Conservation (phyloP, 2,329 filamentous ascomycete species). For the Tolypocladium tropicale region DNA sequence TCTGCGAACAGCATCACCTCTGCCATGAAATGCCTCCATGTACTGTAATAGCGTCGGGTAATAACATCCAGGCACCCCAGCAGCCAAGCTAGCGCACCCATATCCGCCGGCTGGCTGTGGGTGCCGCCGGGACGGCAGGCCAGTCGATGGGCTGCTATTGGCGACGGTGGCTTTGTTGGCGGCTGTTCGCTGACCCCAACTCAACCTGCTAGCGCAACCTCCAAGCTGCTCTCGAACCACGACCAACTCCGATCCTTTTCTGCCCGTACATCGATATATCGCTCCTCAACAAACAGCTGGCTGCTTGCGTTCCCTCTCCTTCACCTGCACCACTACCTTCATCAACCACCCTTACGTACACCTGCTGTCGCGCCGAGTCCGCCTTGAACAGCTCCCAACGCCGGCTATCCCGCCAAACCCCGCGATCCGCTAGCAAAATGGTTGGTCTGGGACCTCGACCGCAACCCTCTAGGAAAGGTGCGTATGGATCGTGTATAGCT, state of each 20-base stretch:
- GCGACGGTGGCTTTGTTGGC: not conserved
- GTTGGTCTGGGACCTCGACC: slow-evolving; percentile 40
- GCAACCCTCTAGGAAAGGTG: slow-evolving; percentile 55
- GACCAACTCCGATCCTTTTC: not conserved
- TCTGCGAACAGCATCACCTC: too few species aligned
- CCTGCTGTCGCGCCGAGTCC: not conserved
- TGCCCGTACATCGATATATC: not conserved
- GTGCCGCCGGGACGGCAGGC: not conserved
- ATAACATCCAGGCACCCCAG: not conserved
- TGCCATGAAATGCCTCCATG: not conserved
- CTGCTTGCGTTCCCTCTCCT: not conserved
- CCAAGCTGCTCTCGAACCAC: not conserved
- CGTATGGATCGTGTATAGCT: not conserved
- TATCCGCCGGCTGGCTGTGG: not conserved
- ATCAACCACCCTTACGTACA: not conserved
- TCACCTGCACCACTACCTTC: not conserved
- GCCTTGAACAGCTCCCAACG: not conserved
- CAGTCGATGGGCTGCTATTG: not conserved
- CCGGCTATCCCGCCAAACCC: slow-evolving; percentile 26
- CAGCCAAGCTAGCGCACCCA: not conserved
- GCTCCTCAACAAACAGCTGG: not conserved
- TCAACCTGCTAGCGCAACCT: not conserved
- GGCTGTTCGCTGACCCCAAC: not conserved
- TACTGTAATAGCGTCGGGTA: not conserved
- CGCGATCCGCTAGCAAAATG: slow-evolving; percentile 30